Evolutionary conservation across 441 rosid genomes (phyloP), one percentile per base, ranked within the genome.

Genomic region (Gossypium lobatum): DNA sequence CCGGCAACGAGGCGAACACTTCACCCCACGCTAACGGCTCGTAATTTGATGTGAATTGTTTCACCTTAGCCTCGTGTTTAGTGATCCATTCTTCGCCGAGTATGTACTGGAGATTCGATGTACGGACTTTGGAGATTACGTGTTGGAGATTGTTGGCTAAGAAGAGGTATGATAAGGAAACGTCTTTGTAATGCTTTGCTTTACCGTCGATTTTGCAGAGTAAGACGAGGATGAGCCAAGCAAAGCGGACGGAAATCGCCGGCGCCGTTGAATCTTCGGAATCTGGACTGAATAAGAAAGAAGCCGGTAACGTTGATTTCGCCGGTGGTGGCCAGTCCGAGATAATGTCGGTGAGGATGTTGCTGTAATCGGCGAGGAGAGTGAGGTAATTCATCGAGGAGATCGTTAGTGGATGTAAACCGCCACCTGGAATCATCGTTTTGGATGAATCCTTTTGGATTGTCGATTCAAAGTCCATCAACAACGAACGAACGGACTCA

Each of bases 161-260:
- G 88, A 89, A 93, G 55, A 92, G 88, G 75, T 90, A 88, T 10
- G 88, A 80, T 16, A 75, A 18, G 1, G 95, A 81, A 2, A 79
- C 80, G 34, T 87, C 88, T 61, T 88, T 90, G 84, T 88, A 90
- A 21, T 70, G 80, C 74, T 87, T 82, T 0, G 95, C 83, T 80
- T 87, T 93, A 2, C 80, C 80, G 76, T 92, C 98, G 46, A 93
- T 87, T 68, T 90, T 93, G 82, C 93, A 88, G 0, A 90, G 84
- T 2, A 93, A 85, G 34, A 86, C 80, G 2, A 90, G 90, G 18
- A 89, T 75, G 42, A 92, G 45, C 96, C 91, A 85, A 3, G 89
- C 85, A 11, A 92, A 42, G 11, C 86, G 88, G 4, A 39, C n/a
- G 10, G 84, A 79, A 3, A 88, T 59, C 18, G 84, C 84, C 55